Percentiles rank a stretch among this genome's conserved stretches.
phyloP scores from a whole-genome alignment of 257 asterid genomes.

The Datura wrightii region DNA sequence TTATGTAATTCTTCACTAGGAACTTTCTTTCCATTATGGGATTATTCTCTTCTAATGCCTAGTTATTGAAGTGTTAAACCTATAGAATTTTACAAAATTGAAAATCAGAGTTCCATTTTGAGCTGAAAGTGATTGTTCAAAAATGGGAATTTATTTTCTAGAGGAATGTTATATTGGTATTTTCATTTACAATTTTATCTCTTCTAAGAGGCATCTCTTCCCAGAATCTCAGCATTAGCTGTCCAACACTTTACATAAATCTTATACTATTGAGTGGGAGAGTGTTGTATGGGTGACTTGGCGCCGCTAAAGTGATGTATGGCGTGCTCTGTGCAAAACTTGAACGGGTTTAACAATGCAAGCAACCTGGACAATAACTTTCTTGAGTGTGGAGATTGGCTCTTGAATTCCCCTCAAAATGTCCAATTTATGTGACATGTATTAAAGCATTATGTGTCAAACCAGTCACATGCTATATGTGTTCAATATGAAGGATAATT shows the following conservation, averaged over 20 bases:
- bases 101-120: neutral
- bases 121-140: neutral
- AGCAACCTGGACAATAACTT: neutral
- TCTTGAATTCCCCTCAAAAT: neutral
- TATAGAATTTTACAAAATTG: neutral
- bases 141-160: conserved; percentile 16
- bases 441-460: neutral
- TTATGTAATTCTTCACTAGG: neutral
- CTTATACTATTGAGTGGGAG: neutral
- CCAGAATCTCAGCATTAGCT: neutral
- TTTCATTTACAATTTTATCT: neutral
- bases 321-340: neutral
- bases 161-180: neutral
- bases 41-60: neutral
- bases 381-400: neutral
- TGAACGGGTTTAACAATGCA: neutral
- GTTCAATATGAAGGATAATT: conserved; percentile 1
- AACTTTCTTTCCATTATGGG: neutral
- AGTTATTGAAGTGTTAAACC: neutral
- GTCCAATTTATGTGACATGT: neutral
- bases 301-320: neutral
- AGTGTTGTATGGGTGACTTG: conserved; percentile 12
- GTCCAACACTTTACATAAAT: neutral
- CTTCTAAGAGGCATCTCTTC: neutral
- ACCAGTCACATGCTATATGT: neutral